Conservation (phyloP, 257 asterid genomes). For the Rehmannia glutinosa region DNA sequence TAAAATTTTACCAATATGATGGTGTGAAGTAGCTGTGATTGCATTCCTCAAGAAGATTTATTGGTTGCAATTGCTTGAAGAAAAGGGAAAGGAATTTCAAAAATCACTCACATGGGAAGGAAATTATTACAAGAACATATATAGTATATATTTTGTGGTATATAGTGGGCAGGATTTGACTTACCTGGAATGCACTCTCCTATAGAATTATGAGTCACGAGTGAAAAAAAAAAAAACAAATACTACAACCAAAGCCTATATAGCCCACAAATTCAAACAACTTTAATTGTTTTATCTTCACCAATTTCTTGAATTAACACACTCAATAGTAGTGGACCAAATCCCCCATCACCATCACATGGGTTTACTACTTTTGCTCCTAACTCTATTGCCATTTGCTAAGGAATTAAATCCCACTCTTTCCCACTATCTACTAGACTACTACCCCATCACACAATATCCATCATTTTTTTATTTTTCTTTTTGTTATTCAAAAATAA, state of each 20-base stretch:
- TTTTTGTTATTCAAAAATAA: background rate
- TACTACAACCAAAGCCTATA: background rate
- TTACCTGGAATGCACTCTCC: slow-evolving; percentile 26
- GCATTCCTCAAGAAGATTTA: slow-evolving; percentile 11
- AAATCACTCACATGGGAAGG: slow-evolving; percentile 23
- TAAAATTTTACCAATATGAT: background rate
- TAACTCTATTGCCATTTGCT: slow-evolving; percentile 14
- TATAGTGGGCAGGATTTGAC: too few relatives aligned
- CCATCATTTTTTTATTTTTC: background rate
- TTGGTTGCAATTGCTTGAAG: slow-evolving; percentile 35
- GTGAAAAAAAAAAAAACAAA: too few relatives aligned
- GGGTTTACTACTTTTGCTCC: slow-evolving; percentile 18
- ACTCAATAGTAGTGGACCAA: slow-evolving; percentile 22
- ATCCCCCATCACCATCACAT: slow-evolving; percentile 8
- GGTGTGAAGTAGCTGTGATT: background rate
- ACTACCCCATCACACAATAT: background rate
- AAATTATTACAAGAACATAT: slow-evolving; percentile 14
- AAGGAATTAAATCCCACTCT: slow-evolving; percentile 17
- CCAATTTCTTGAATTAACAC: background rate
- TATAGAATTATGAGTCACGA: background rate
- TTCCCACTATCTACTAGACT: background rate
- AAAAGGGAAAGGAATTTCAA: slow-evolving; percentile 22
- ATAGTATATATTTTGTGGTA: background rate
- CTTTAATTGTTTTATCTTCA: background rate
- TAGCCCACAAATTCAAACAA: background rate